A percentile compares a stretch with the other conserved stretches of the same genome.
Conservation (phyloP, 176 grass and related monocot species). For the Oryza rufipogon region DNA sequence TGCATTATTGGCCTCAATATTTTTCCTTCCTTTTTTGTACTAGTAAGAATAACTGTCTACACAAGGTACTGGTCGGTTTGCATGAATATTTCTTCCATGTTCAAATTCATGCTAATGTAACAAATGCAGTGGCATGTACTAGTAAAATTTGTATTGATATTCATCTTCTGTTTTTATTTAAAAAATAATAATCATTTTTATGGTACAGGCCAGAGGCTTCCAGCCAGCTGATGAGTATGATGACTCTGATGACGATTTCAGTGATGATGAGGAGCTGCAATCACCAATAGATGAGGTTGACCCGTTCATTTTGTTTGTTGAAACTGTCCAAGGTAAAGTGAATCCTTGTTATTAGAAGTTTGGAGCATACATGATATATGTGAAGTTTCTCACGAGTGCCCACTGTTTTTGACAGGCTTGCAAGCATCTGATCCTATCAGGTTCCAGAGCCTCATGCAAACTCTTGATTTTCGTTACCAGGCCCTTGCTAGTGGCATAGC, state of each 20-base stretch:
- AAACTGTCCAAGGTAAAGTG: slow-evolving; percentile 70
- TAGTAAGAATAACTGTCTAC: background rate
- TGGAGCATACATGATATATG: background rate
- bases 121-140: too few species aligned
- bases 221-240: slow-evolving; percentile 80
- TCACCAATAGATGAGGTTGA: slow-evolving; percentile 96
- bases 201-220: slow-evolving; percentile 80
- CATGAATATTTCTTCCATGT: slow-evolving; percentile 12
- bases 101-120: background rate
- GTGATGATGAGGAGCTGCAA: slow-evolving; percentile 73
- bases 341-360: background rate
- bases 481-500: slow-evolving; percentile 76
- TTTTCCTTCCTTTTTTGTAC: background rate
- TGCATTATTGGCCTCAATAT: background rate
- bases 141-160: too few species aligned
- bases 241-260: slow-evolving; percentile 83
- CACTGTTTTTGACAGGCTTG: slow-evolving; percentile 46
- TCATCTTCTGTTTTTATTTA: background rate
- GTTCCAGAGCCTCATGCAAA: slow-evolving; percentile 80
- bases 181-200: background rate
- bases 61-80: background rate
- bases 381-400: slow-evolving; percentile 8
- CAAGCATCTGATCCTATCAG: slow-evolving; percentile 65
- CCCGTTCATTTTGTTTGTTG: slow-evolving; percentile 94
- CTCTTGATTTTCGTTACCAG: slow-evolving; percentile 78